Evolutionary conservation across 2,329 filamentous ascomycete species (phyloP), one percentile per base, ranked within the genome.

Genomic region (Madurella mycetomatis): DNA sequence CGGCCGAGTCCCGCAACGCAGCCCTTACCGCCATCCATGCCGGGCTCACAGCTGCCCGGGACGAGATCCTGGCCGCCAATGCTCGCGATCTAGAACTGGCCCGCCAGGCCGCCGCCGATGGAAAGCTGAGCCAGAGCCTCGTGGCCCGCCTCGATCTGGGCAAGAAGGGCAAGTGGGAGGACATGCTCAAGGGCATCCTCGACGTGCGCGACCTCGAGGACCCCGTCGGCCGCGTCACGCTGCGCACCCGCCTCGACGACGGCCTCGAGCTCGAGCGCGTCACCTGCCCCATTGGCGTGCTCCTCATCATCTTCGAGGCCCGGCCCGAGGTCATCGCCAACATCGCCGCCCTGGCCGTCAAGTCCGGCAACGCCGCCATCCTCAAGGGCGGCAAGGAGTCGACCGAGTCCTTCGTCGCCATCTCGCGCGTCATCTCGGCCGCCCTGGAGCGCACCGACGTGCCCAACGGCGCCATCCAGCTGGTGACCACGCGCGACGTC

Each of bases 301-400:
- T 99, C 41, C 82, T 99, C 62, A 94, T 99, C 73, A 97, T 99
- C 67, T 99, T 99, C 68, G 94, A 99, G 74, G 94, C 94, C 37
- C 87, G 94, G 8, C 94, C 94, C 7, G 94, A 99, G 73, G 94
- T 99, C 61, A 96, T 99, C 67, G 94, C 92, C 67, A 99, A 99
- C 72, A 97, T 99, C 67, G 91, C 94, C 59, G 90, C 92, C 4
- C 79, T 99, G 19, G 92, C 94, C 39, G 89, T 99, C 72, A 99
- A 99, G 71, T 97, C 92, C 12, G 94, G 91, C 65, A 99, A 99
- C 71, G 88, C 94, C 37, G 94, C 92, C 49, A 97, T 99, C 65
- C 78, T 99, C 57, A 99, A 99, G 78, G 92, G 92, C 57, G 94
- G 94, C 60, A 95, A 96, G 70, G 94, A 99, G 73, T 96, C 92